phyloP scores from a whole-genome alignment of 768 basidiomycete species.

The Russula griseocarnosa region DNA sequence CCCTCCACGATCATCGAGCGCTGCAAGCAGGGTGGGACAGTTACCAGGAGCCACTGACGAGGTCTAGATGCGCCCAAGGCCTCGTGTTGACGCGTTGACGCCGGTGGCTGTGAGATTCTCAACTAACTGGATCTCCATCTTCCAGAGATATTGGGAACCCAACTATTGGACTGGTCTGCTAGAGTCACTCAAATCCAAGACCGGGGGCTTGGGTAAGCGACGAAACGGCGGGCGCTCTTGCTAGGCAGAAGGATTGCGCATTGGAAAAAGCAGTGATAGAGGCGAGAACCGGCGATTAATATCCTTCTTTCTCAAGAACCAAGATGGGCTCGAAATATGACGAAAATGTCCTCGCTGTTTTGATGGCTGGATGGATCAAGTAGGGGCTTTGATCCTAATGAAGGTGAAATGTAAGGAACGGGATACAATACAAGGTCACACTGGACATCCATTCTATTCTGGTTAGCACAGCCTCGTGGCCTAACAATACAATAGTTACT shows the following conservation, averaged over 20 bases:
- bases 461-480: not conserved
- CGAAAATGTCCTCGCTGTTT: not conserved
- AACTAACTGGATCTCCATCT: no score
- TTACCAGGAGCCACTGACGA: not conserved
- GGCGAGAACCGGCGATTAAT: not conserved
- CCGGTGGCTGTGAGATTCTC: no score
- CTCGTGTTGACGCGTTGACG: not conserved
- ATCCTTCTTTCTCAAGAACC: not conserved
- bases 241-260: no score
- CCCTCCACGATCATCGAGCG: not conserved
- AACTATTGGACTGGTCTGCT: no score
- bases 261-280: not conserved
- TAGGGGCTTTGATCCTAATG: not conserved
- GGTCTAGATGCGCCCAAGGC: no score
- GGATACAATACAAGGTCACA: not conserved
- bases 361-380: not conserved
- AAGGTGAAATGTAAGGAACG: not conserved
- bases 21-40: not conserved
- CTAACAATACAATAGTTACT: not conserved
- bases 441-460: not conserved
- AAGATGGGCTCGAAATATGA: not conserved
- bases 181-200: no score
- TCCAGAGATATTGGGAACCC: no score
- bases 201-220: no score
- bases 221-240: no score